Base-by-base conservation (phyloP, 192 early-diverging fungal genomes). In the Backusella tuberculispora region DNA sequence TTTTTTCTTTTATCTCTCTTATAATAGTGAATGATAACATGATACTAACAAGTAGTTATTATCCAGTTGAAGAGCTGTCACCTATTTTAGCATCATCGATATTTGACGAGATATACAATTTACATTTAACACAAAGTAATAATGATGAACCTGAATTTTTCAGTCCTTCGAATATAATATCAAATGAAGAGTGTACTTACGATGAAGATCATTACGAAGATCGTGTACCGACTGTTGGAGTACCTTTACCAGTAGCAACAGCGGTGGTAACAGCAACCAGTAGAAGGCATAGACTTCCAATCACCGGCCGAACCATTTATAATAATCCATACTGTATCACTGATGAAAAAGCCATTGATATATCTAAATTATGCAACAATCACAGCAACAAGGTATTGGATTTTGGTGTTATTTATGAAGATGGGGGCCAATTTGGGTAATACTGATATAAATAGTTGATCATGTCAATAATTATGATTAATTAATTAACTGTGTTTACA, bases 401-500 rank as follows among this genome's bases (percentile, higher is more conserved):
- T 45, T 69, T 69, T 47, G 45, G 44, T 3, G 44, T 69, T 0
- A 43, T 69, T 12, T 69, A 21, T 69, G 42, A 45, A 13, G 68
- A 69, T 46, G 68, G 68, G 4, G 68, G 68, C 1, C 68, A 69
- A 34, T 69, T 43, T 42, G 68, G 68, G 68, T 69, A 69, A 69
- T 12, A 5, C 1, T 24, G 5, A 8, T 5, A 29, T 0, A 34
- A 34, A n/a, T 34, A 34, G 29, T 1, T 47, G 6, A 24, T 29
- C 13, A 4, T 17, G 10, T 9, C 7, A 43, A 6, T 47, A 13
- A 24, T 42, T 10, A 44, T 15, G 10, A 21, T 21, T 41, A 24
- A 38, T 45, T 46, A 37, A 34, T 43, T 4, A 9, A 10, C 19
- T 47, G 21, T 26, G 12, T 69, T 15, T 4, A 6, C 56, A 41